These are phyloP conservation scores for Colletotrichum tropicale DNA, from an alignment of 2,329 filamentous ascomycete genomes.

Conservation along the genomic window DNA sequence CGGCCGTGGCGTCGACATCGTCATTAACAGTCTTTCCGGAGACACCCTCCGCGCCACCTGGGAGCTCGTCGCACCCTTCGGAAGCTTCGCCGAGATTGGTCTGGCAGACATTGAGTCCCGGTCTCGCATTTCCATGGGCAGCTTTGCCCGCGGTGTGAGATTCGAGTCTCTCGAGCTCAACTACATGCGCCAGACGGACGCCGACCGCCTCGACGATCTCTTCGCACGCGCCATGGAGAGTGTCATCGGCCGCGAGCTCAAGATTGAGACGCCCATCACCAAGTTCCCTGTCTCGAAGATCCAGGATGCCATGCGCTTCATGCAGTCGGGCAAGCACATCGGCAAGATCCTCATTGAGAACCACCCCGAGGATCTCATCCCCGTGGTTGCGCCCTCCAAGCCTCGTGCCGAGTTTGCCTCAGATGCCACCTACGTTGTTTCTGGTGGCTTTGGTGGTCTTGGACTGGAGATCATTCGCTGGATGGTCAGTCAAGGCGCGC, in stretches of 20 bases:
- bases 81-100: constrained; percentile 51
- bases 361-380: not conserved
- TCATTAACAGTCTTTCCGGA: constrained; percentile 47
- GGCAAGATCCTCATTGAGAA: constrained; percentile 38
- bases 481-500: constrained; percentile 34
- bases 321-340: constrained; percentile 40
- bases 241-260: constrained; percentile 21
- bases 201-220: constrained; percentile 39
- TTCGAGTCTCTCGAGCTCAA: constrained; percentile 28
- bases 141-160: constrained; percentile 31
- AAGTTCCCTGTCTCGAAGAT: constrained; percentile 26
- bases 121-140: constrained; percentile 49
- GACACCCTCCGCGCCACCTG: constrained; percentile 46
- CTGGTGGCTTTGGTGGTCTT: constrained; percentile 5
- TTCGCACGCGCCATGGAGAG: constrained; percentile 20
- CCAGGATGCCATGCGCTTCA: constrained; percentile 37
- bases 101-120: constrained; percentile 43
- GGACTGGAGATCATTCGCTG: constrained; percentile 22
- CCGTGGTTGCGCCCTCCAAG: not conserved
- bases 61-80: constrained; percentile 47
- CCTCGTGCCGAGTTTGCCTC: not conserved
- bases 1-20: constrained; percentile 36
- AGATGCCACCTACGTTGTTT: constrained; percentile 6
- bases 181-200: constrained; percentile 49
- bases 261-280: constrained; percentile 32